phyloP scores from a whole-genome alignment of 2,329 filamentous ascomycete genomes.

The Colletotrichum sp. region DNA sequence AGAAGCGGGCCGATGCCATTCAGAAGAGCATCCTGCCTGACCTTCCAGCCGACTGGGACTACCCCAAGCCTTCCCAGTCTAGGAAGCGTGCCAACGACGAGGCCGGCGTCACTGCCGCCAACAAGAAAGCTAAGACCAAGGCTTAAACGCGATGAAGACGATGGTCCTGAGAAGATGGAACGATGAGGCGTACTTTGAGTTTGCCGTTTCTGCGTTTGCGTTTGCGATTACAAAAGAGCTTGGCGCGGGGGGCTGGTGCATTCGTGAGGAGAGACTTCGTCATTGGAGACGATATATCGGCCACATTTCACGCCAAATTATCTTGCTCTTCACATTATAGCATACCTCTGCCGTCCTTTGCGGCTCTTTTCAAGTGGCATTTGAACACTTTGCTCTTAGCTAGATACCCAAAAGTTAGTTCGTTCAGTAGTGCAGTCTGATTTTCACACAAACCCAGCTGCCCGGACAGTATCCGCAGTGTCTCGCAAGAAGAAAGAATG shows the following conservation, averaged over 20 bases:
- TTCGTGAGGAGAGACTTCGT: not conserved
- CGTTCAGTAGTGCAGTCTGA: not conserved
- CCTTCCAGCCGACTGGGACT: not conserved
- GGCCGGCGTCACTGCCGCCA: not conserved
- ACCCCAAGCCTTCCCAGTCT: not conserved
- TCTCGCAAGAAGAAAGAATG: not conserved
- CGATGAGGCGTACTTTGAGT: not conserved
- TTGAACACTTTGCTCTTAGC: not conserved
- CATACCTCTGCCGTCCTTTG: not conserved
- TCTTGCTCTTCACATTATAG: not conserved
- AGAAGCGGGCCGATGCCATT: slow-evolving; percentile 28
- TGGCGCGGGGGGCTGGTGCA: not conserved
- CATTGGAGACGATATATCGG: not conserved
- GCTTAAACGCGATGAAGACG: not conserved
- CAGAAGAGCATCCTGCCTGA: slow-evolving; percentile 38
- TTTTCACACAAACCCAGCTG: not conserved
- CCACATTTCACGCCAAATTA: not conserved
- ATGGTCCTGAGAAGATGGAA: not conserved
- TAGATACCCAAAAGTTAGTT: not conserved
- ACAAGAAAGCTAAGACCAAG: not conserved
- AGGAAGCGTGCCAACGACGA: not conserved
- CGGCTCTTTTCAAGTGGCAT: not conserved
- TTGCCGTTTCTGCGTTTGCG: not conserved
- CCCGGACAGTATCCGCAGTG: not conserved
- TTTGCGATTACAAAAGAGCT: not conserved